Evolutionary conservation across 2,329 filamentous ascomycete species (phyloP), one percentile per base, ranked within the genome.

Genomic region (Lachnellula suecica): DNA sequence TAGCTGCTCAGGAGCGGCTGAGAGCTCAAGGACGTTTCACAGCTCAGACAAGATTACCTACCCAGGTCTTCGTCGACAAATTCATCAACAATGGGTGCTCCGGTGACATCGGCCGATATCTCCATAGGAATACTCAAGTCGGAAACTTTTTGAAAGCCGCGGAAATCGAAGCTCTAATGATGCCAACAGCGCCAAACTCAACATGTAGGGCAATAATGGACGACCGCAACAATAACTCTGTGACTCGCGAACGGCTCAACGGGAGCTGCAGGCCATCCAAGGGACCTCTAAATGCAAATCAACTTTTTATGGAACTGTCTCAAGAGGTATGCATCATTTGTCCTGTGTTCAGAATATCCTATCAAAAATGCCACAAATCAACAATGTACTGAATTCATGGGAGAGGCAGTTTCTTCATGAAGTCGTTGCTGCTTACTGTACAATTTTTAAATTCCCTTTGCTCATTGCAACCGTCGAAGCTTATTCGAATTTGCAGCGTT

Each of bases 151-250:
- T 51, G 7, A 27, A 42, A 1, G 34, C 13, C 13, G 40, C 27
- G 9, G n/a, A 42, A 6, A 25, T 55, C 24, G 41, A 52, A 2
- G 27, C 20, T 3, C 22, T 49, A 22, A n/a, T n/a, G 10, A 6
- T 24, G 17, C 20, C 15, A 19, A 25, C n/a, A n/a, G n/a, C n/a
- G n/a, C n/a, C n/a, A n/a, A n/a, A n/a, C n/a, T n/a, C n/a, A 50
- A 37, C 37, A 19, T 3, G 49, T 11, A n/a, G n/a, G 22, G 42
- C 34, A 4, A 19, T 56, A 22, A 17, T 56, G 10, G 53, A 56
- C 17, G 53, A 56, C 25, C 49, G 53, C 8, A 56, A 56, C 27
- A 42, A 53, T 41, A 34, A 13, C 8, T 46, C 19, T 41, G 47
- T 49, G 4, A 46, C 49, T 20, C 11, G 49, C 20, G 13, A 9